Evolutionary conservation across 345 rosid genomes (phyloP).

Genomic region (Aegle marmelos): DNA sequence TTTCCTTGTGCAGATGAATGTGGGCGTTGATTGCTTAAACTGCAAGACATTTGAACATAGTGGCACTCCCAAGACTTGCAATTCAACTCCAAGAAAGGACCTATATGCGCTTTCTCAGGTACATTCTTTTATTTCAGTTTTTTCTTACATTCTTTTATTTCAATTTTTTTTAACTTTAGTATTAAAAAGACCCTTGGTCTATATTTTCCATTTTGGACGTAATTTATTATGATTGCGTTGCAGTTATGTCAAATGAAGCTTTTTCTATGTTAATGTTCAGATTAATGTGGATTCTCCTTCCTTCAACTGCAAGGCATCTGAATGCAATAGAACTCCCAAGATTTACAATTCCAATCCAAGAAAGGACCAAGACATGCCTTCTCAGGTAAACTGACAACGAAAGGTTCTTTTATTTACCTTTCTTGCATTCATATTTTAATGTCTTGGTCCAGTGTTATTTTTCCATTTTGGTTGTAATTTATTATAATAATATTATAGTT

Average conservation of each 20-base stretch:
- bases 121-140: neutral
- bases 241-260: neutral
- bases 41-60: constrained; percentile 6
- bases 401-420: neutral
- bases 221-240: neutral
- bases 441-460: neutral
- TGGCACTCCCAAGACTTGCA: constrained; percentile 11
- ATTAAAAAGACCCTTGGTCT: neutral
- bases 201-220: neutral
- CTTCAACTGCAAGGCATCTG: neutral
- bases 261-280: neutral
- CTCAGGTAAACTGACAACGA: constrained; percentile 12
- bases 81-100: constrained; percentile 13
- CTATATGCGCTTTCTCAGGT: constrained; percentile 22
- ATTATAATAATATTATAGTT: neutral
- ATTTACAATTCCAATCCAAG: constrained; percentile 4
- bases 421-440: neutral
- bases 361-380: constrained; percentile 16
- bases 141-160: neutral
- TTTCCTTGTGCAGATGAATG: constrained; percentile 18
- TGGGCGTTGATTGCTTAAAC: neutral
- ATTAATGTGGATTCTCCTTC: neutral
- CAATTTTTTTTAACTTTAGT: neutral
- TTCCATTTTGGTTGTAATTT: neutral
- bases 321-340: constrained; percentile 15